Evolutionary conservation across 2,329 filamentous ascomycete species (phyloP).

Genomic region (Cladobotryum mycophilum): DNA sequence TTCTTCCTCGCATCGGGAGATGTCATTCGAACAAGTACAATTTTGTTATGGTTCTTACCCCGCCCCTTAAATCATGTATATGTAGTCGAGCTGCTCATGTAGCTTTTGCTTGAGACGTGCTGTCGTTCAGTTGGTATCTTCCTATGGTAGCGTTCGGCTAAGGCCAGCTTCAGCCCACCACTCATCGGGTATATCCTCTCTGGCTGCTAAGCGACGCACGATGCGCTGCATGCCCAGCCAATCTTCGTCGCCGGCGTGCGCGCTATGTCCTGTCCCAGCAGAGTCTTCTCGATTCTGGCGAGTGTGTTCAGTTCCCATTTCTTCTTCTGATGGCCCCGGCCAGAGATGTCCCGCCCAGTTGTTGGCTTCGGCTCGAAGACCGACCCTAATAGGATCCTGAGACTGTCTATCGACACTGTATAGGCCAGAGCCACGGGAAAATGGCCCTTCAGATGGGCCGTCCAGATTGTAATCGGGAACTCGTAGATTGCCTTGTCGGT

Average conservation of each 20-base stretch:
- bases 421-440: not conserved
- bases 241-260: slow-evolving; percentile 29
- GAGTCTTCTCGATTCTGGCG: slow-evolving; percentile 8
- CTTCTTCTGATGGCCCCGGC: slow-evolving; percentile 22
- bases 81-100: too few relatives aligned
- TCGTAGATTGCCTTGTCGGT: slow-evolving; percentile 4
- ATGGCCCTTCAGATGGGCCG: slow-evolving; percentile 10
- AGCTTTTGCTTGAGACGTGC: too few relatives aligned
- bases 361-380: not conserved
- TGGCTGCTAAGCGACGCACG: slow-evolving; percentile 60
- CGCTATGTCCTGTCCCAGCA: not conserved
- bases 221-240: slow-evolving; percentile 63
- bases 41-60: not conserved
- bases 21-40: too few relatives aligned
- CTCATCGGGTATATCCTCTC: slow-evolving; percentile 73
- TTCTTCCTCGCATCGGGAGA: too few relatives aligned
- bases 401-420: too few relatives aligned
- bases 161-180: slow-evolving; percentile 72
- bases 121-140: slow-evolving; percentile 14
- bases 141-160: slow-evolving; percentile 46
- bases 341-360: slow-evolving; percentile 17
- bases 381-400: too few relatives aligned
- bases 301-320: slow-evolving; percentile 6
- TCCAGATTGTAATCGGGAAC: slow-evolving; percentile 16
- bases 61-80: not conserved